Evolutionary conservation across 2,329 filamentous ascomycete species (phyloP).

Genomic region (Aureobasidium subglaciale): DNA sequence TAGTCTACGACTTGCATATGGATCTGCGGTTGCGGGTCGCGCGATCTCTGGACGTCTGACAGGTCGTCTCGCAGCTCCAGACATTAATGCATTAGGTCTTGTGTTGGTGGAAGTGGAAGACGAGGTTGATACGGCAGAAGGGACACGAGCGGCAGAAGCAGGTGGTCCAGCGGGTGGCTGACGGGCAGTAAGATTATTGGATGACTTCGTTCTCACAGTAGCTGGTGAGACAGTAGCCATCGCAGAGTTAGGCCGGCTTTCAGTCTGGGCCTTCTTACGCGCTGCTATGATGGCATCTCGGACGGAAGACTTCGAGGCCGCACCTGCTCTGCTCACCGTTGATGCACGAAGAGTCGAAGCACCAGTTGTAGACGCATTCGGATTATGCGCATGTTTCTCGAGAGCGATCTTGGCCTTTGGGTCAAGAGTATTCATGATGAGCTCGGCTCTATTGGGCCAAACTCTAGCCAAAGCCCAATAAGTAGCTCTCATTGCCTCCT

Average conservation of each 20-base stretch:
- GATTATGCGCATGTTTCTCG: conserved; percentile 77
- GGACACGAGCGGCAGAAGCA: conserved; percentile 19
- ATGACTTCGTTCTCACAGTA: conserved; percentile 28
- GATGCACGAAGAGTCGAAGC: conserved; percentile 37
- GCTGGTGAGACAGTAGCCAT: conserved; percentile 46
- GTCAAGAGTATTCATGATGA: conserved; percentile 73
- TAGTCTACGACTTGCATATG: conserved; percentile 37
- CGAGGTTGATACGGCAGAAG: conserved; percentile 24
- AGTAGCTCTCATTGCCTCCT: conserved; percentile 75
- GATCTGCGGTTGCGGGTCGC: conserved; percentile 49
- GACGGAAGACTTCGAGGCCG: conserved; percentile 54
- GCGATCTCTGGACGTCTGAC: conserved; percentile 35
- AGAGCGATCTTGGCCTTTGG: conserved; percentile 70
- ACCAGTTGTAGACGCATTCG: conserved; percentile 49
- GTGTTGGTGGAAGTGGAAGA: conserved; percentile 24
- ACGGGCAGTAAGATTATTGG: conserved; percentile 14
- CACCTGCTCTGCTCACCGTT: conserved; percentile 22
- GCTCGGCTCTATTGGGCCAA: conserved; percentile 74
- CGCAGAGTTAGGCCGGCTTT: conserved; percentile 49
- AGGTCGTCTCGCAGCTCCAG: conserved; percentile 52
- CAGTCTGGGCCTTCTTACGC: conserved; percentile 58
- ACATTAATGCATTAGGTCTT: conserved; percentile 44
- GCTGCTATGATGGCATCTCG: conserved; percentile 73
- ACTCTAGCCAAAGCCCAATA: conserved; percentile 77
- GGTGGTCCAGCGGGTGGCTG: conserved; percentile 2